These are phyloP conservation scores for Coleophoma cylindrospora DNA, from an alignment of 2,329 filamentous ascomycete genomes.

Conservation along the genomic window DNA sequence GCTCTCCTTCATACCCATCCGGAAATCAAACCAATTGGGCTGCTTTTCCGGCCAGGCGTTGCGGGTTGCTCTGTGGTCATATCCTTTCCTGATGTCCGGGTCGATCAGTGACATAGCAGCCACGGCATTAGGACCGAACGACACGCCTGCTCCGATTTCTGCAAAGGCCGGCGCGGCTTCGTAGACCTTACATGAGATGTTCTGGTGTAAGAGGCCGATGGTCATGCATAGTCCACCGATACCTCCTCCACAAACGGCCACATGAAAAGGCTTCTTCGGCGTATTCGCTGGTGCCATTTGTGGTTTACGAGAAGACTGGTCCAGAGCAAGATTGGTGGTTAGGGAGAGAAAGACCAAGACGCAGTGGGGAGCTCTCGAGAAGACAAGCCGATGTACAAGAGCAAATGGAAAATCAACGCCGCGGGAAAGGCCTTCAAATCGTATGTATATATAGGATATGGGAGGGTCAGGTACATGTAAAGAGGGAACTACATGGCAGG, in stretches of 20 bases:
- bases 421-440: too few species aligned
- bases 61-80: constrained; percentile 15
- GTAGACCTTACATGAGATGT: constrained; percentile 23
- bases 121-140: constrained; percentile 24
- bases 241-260: constrained; percentile 25
- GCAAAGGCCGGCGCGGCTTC: constrained; percentile 24
- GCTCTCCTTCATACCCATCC: constrained; percentile 16
- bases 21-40: constrained; percentile 23
- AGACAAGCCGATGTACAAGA: too few species aligned
- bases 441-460: too few species aligned
- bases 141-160: constrained; percentile 26
- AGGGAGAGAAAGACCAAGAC: too few species aligned
- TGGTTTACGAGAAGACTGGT: too few species aligned
- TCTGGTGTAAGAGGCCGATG: constrained; percentile 23
- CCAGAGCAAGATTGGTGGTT: too few species aligned
- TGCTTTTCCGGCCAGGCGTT: constrained; percentile 19
- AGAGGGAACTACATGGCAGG: too few species aligned
- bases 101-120: constrained; percentile 23
- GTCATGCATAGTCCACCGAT: constrained; percentile 23
- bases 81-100: constrained; percentile 18
- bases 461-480: too few species aligned
- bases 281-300: neutral
- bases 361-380: too few species aligned
- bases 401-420: too few species aligned
- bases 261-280: constrained; percentile 20